Evolutionary conservation across 768 basidiomycete species (phyloP).

Genomic region (Suillus plorans): DNA sequence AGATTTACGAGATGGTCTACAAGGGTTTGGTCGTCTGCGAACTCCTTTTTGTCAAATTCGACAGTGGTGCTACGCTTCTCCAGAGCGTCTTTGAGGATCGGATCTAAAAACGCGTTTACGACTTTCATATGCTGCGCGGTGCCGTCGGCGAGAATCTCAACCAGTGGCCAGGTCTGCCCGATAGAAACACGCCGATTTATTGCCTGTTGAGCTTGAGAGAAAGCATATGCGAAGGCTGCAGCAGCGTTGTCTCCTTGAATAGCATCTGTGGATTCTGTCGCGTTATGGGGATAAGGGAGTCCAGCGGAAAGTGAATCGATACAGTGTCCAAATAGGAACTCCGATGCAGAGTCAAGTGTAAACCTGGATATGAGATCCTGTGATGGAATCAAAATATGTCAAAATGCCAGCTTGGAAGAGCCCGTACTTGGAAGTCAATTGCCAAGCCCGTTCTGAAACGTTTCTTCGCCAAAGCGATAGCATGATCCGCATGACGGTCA

Average conservation of each 20-base stretch:
- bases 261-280: conserved; percentile 9
- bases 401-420: neutral
- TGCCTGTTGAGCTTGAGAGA: conserved; percentile 32
- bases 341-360: conserved; percentile 53
- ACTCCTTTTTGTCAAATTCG: conserved; percentile 12
- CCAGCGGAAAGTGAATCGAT: conserved; percentile 37
- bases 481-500: conserved; percentile 50
- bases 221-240: conserved; percentile 34
- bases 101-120: conserved; percentile 39
- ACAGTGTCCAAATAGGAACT: conserved; percentile 49
- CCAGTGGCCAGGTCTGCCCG: conserved; percentile 41
- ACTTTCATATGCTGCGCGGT: conserved; percentile 35
- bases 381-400: neutral
- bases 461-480: conserved; percentile 42
- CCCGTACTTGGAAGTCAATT: conserved; percentile 57
- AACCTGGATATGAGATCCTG: conserved; percentile 48
- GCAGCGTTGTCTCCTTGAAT: conserved; percentile 14
- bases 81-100: conserved; percentile 38
- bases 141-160: conserved; percentile 35
- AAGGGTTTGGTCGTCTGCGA: conserved; percentile 37
- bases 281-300: conserved; percentile 39
- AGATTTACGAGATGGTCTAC: conserved; percentile 39
- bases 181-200: conserved; percentile 27
- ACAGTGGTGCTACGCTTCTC: conserved; percentile 18
- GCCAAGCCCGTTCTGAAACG: conserved; percentile 48